phyloP scores from a whole-genome alignment of 306 rosid species.

The Vigna angularis region DNA sequence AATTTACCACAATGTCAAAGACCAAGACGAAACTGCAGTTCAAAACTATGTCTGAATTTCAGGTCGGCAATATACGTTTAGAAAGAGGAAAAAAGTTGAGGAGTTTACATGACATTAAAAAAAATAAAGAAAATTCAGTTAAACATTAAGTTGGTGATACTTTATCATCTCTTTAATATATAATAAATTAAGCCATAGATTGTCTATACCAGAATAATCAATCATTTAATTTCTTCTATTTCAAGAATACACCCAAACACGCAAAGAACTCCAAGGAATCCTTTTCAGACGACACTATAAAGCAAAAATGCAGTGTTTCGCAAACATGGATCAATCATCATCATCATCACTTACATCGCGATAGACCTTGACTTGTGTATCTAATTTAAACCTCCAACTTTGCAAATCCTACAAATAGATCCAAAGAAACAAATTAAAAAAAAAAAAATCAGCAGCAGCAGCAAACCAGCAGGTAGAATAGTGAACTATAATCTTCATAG shows the following conservation, averaged over 20 bases:
- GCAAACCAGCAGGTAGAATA: not conserved
- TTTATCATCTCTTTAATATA: not conserved
- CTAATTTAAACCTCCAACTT: slow-evolving; percentile 88
- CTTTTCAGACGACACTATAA: not conserved
- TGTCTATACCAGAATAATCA: not conserved
- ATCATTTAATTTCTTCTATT: not conserved
- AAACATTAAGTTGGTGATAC: not conserved
- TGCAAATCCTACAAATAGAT: slow-evolving; percentile 77
- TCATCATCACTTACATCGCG: slow-evolving; percentile 71
- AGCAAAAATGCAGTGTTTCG: slow-evolving; percentile 19
- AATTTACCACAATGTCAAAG: too few relatives aligned
- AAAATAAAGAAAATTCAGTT: too few relatives aligned
- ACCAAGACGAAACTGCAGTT: not conserved
- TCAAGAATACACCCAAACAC: not conserved
- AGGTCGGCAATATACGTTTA: not conserved
- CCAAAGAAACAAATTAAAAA: not conserved
- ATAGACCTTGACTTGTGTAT: slow-evolving; percentile 85
- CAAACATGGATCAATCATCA: not conserved
- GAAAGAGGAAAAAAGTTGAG: not conserved
- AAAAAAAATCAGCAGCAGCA: not conserved
- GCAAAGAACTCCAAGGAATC: not conserved
- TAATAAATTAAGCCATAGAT: not conserved
- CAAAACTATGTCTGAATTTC: not conserved
- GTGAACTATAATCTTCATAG: slow-evolving; percentile 6
- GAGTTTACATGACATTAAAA: not conserved